Evolutionary conservation across 495 filamentous ascomycete genomes (phyloP), one percentile per base, ranked within the genome.

Genomic region (Aspergillus diversus): DNA sequence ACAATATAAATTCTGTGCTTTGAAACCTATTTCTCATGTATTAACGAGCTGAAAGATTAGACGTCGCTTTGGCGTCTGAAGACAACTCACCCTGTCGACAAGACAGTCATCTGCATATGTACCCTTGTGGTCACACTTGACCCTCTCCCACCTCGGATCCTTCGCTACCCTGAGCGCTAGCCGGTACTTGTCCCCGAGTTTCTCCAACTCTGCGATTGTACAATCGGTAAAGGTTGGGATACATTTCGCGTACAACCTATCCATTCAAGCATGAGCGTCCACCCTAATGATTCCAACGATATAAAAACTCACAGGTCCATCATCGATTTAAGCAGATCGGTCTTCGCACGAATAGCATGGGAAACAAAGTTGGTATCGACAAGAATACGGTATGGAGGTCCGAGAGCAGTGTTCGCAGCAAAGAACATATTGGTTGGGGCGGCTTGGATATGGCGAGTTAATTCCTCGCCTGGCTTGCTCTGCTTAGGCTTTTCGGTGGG

Each of bases 31-130:
- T 21, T 21, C 17, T 55, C 21, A 46, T 11, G 16, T 32, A 48
- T 62, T 61, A 54, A 39, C 21, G 4, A 17, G 16, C 6, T 17
- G 47, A 21, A 11, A 50, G 47, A 86, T 81, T 69, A 27, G 21
- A 2, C 21, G 21, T 27, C 21, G 21, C 21, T 27, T 27, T 27
- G 21, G 21, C 21, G 21, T 27, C 21, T 27, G 21, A 27, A 27
- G 21, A 27, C 21, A 85, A 69, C 69, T 84, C 27, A 96, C 87
- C 31, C 93, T 81, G 72, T 97, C 94, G 13, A 97, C 93, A 8
- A 98, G 84, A 69, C 93, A 97, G 65, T 97, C 93, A 82, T 97
- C 93, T n/a, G 93, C 93, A 81, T 96, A 97, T 3, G 88, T 88
- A 11, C 93, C 93, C 74, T 90, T 89, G 75, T 97, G 94, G 68